These are phyloP conservation scores for Arxiozyma telluris DNA, from an alignment of 1,139 yeast genomes.

Conservation along the genomic window DNA sequence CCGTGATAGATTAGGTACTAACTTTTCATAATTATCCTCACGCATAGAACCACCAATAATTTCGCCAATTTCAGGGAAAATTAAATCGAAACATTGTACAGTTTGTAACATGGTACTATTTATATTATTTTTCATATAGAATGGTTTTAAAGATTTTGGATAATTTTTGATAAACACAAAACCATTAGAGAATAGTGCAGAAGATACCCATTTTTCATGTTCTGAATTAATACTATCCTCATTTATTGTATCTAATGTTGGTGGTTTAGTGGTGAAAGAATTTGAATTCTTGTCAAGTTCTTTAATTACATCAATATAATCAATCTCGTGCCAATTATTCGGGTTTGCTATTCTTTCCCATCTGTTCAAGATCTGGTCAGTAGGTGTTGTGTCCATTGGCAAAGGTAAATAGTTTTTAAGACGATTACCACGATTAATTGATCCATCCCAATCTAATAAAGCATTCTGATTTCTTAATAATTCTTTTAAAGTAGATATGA, in stretches of 20 bases:
- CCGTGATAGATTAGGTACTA: constrained; percentile 27
- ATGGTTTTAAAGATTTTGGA: constrained; percentile 73
- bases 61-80: constrained; percentile 91
- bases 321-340: constrained; percentile 56
- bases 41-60: constrained; percentile 92
- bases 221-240: constrained; percentile 56
- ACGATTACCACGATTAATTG: too few species aligned
- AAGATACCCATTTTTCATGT: constrained; percentile 88
- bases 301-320: constrained; percentile 64
- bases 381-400: constrained; percentile 29
- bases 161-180: constrained; percentile 91
- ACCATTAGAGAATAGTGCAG: constrained; percentile 43
- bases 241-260: not conserved
- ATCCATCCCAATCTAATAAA: constrained; percentile 36
- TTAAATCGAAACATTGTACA: constrained; percentile 82
- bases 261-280: not conserved
- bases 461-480: constrained; percentile 25
- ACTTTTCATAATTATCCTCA: constrained; percentile 50
- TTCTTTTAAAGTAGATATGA: not conserved
- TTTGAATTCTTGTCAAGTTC: not conserved
- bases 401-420: constrained; percentile 20
- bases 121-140: constrained; percentile 64
- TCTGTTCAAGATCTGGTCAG: constrained; percentile 32
- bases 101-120: constrained; percentile 36
- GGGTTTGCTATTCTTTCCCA: constrained; percentile 26